Base-by-base conservation (phyloP, 2,329 filamentous ascomycete species). In the Pseudocercospora crystallina region DNA sequence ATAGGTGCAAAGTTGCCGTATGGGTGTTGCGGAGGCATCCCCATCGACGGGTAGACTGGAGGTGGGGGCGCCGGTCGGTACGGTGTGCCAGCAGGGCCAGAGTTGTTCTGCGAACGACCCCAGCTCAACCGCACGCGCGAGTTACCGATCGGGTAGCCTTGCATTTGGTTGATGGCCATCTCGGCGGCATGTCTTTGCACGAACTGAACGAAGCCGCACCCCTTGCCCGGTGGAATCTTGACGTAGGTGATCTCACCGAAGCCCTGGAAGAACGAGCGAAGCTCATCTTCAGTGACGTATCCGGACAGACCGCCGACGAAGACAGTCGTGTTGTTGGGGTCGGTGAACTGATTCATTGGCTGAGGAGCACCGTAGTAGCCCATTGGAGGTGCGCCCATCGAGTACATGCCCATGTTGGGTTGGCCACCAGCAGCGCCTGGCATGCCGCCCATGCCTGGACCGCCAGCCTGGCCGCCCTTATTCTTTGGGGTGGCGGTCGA, bases 131-230 rank as follows among this genome's bases (percentile, higher is more conserved):
- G 90, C 53, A 99, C 94, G 61, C 94, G 90, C 40, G 92, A 97
- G 80, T 99, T 99, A 49, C 94, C 94, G 66, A 99, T 99, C 17
- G 94, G 94, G 71, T 99, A 99, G 55, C 94, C 94, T 76, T 99
- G 94, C 94, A 99, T 99, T 76, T 99, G 94, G 77, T 99, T 99
- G 82, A 99, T 99, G 62, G 94, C 94, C 94, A 99, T 99, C 78
- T 99, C 94, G 11, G 94, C 94, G 46, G 94, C 94, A 68, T 99
- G 94, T 61, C 94, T 90, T 77, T 99, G 94, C 50, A 99, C 94
- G 65, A 99, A 99, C 75, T 99, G 94, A 53, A 99, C 94, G 69
- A 99, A 99, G 51, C 94, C 94, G 68, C 94, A 99, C 63, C 94
- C 94, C 83, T 99, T 99, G 76, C 94, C 94, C 59, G 94, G 92